Evolutionary conservation across 176 grass and related monocot genomes (phyloP), one percentile per base, ranked within the genome.

Genomic region (Aegilops speltoides): DNA sequence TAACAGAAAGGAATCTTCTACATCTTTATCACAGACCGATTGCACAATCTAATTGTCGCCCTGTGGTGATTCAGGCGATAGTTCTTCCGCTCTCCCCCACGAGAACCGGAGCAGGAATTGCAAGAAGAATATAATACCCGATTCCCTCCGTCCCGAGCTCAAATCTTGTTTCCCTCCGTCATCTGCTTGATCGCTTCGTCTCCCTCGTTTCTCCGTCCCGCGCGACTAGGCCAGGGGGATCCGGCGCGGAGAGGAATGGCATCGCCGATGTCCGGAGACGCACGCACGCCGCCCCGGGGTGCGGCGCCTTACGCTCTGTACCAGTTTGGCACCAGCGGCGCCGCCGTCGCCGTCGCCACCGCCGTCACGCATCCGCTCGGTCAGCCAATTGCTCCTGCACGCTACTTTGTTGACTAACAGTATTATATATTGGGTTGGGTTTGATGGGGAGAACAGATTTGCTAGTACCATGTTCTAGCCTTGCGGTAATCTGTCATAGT

Each of bases 341-440:
- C 87, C 23, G 82, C 96, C 69, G 96, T 95, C 75, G 91, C 90
- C 78, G 79, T 89, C 16, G 93, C 96, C 64, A 98, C 93, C 19
- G 23, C 91, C 75, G 67, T 91, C 75, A 98, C 93, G 23, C 96
- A 98, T 85, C 96, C 93, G 5, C 86, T 98, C 82, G 96, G 96
- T 97, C 81, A 64, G 80, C 73, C 38, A 23, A 7, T 59, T 23
- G 71, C 64, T 86, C 74, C 64, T 78, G 65, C 14, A 79, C 72
- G 26, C 6, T 64, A 41, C 32, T 85, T 85, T 85, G 4, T 11
- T 28, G 10, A 23, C 34, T 52, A 5, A 12, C 40, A 45, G 41
- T 12, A 45, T 12, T 23, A 50, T 16, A 7, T 50, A 29, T 32
- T 11, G 22, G 41, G 8, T 19, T 76, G 63, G 28, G 23, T 38